phyloP scores from a whole-genome alignment of 1,139 yeast genomes.

The Taphrina pruni region DNA sequence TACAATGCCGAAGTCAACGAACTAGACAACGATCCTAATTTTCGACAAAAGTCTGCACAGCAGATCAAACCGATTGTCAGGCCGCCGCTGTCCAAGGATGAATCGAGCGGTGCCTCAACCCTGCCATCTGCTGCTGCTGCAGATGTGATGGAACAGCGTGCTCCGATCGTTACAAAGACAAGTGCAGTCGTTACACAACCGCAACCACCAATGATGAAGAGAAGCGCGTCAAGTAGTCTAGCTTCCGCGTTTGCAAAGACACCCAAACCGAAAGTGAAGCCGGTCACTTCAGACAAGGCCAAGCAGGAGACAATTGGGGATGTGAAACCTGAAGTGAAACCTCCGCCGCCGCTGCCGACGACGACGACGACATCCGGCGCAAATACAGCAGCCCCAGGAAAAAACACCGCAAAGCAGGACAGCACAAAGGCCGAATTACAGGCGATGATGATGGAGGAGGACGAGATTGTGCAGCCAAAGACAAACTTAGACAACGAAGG shows the following conservation, averaged over 20 bases:
- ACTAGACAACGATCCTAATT: background rate
- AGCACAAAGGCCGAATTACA: slow-evolving; percentile 12
- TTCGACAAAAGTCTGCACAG: background rate
- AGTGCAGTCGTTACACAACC: background rate
- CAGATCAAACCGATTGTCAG: slow-evolving; percentile 19
- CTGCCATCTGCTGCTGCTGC: background rate
- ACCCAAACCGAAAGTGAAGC: slow-evolving; percentile 21
- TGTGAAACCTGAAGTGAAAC: background rate
- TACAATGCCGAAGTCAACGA: slow-evolving; percentile 19
- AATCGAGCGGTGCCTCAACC: background rate
- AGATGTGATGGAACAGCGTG: background rate
- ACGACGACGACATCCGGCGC: background rate
- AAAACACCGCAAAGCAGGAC: background rate
- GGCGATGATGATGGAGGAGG: slow-evolving; percentile 38
- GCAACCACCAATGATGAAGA: background rate
- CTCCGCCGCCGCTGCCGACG: background rate
- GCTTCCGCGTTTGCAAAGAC: slow-evolving; percentile 40
- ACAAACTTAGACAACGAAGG: too few species aligned
- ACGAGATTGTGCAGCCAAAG: background rate
- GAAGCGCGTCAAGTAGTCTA: slow-evolving; percentile 20
- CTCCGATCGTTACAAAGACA: background rate
- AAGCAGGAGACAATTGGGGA: background rate
- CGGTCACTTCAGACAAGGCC: background rate
- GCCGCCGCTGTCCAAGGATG: background rate
- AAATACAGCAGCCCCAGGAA: background rate